Conservation (phyloP, 2,329 filamentous ascomycete species). For the Curvularia hawaiiensis region DNA sequence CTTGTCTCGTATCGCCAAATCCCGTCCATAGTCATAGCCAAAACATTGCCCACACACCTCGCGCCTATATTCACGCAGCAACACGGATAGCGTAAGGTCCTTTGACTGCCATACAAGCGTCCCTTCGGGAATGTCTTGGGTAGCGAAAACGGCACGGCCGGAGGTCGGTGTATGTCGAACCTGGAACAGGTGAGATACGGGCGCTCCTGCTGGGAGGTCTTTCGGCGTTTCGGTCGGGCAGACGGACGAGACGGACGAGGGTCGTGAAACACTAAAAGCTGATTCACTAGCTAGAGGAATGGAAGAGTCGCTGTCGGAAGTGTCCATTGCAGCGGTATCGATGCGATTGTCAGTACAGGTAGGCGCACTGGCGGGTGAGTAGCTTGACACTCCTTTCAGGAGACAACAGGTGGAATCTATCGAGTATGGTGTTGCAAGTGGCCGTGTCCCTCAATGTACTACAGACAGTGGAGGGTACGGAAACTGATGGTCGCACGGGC, state of each 20-base stretch:
- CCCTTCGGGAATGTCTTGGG: slow-evolving; percentile 37
- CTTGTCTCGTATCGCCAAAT: slow-evolving; percentile 46
- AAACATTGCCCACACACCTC: slow-evolving; percentile 58
- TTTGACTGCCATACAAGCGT: slow-evolving; percentile 47
- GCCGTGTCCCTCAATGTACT: slow-evolving; percentile 4
- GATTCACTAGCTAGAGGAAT: slow-evolving; percentile 15
- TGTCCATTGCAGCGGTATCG: slow-evolving; percentile 14
- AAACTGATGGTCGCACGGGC: slow-evolving; percentile 13
- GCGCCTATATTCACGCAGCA: slow-evolving; percentile 53
- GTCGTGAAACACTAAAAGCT: slow-evolving; percentile 21
- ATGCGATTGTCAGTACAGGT: slow-evolving; percentile 8
- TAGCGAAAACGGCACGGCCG: slow-evolving; percentile 54
- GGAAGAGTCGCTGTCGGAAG: slow-evolving; percentile 17
- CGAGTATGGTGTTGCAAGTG: slow-evolving; percentile 1
- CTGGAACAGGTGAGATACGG: slow-evolving; percentile 40
- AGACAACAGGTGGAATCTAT: slow-evolving; percentile 7
- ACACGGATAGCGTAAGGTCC: slow-evolving; percentile 48
- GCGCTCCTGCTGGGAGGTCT: slow-evolving; percentile 30
- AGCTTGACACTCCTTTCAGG: background rate
- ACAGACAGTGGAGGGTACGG: background rate
- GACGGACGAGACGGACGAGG: slow-evolving; percentile 21
- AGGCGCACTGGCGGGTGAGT: slow-evolving; percentile 3
- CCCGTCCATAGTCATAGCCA: slow-evolving; percentile 51
- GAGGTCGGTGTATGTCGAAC: slow-evolving; percentile 50
- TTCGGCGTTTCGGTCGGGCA: slow-evolving; percentile 8